These are phyloP conservation scores for Camptophora hylomeconis DNA, from an alignment of 2,329 filamentous ascomycete genomes.

Conservation along the genomic window DNA sequence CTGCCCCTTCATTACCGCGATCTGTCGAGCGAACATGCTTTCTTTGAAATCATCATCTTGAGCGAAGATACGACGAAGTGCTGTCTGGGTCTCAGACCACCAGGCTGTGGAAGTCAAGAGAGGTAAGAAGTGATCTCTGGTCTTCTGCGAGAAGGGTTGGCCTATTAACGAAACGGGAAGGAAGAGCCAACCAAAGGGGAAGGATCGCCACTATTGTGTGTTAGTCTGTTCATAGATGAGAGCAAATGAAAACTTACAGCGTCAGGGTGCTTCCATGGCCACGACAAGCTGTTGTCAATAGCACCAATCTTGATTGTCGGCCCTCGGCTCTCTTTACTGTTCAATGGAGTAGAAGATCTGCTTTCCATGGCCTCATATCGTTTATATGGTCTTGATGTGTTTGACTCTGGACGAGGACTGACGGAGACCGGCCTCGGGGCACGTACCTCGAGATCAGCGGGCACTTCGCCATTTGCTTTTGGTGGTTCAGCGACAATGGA, in stretches of 20 bases:
- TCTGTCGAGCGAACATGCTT: constrained; percentile 96
- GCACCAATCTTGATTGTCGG: constrained; percentile 64
- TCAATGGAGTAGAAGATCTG: constrained; percentile 40
- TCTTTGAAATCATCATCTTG: constrained; percentile 95
- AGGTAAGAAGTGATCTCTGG: constrained; percentile 88
- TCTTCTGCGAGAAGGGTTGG: constrained; percentile 87
- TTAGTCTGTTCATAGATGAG: constrained; percentile 1
- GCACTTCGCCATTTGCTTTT: constrained; percentile 44
- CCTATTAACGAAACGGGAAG: constrained; percentile 92
- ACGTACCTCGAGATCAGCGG: constrained; percentile 36
- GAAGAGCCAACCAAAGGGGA: constrained; percentile 97
- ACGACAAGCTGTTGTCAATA: constrained; percentile 95
- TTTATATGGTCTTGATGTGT: constrained; percentile 47
- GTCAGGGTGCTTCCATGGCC: constrained; percentile 98
- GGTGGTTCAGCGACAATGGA: constrained; percentile 78
- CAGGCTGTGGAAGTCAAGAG: constrained; percentile 86
- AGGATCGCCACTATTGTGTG: constrained; percentile 54
- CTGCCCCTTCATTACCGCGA: constrained; percentile 98
- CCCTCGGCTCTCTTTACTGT: constrained; percentile 20
- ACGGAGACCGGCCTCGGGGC: constrained; percentile 51
- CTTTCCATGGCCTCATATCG: constrained; percentile 71
- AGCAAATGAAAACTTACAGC: constrained; percentile 40
- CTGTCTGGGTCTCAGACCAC: constrained; percentile 91
- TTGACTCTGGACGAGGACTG: constrained; percentile 26
- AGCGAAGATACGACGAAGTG: constrained; percentile 74